phyloP scores from a whole-genome alignment of 139 green algal species.

The Picochlorum sp. region DNA sequence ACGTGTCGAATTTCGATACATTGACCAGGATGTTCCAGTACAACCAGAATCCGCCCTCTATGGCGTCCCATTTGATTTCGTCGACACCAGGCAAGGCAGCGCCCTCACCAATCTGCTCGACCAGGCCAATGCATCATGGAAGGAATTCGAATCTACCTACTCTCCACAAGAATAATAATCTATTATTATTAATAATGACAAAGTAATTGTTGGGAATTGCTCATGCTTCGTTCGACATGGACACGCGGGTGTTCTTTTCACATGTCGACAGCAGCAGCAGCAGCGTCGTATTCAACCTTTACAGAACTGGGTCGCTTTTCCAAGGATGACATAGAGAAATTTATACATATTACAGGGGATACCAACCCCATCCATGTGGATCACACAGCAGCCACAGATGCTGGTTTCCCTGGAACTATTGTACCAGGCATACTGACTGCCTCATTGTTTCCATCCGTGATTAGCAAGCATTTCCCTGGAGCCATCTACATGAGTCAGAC shows the following conservation, averaged over 20 bases:
- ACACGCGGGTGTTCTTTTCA: too few relatives aligned
- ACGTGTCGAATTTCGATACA: constrained; percentile 30
- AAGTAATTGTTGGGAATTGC: too few relatives aligned
- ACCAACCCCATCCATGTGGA: constrained; percentile 46
- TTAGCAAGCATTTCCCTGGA: constrained; percentile 53
- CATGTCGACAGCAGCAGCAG: too few relatives aligned
- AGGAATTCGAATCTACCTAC: too few relatives aligned
- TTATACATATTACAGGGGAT: constrained; percentile 50
- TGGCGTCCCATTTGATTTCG: constrained; percentile 44
- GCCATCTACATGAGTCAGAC: constrained; percentile 59
- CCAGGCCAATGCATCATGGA: background rate
- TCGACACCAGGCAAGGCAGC: constrained; percentile 28
- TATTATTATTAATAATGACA: too few relatives aligned
- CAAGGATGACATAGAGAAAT: constrained; percentile 33
- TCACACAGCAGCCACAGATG: constrained; percentile 6
- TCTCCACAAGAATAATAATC: too few relatives aligned
- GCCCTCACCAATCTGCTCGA: constrained; percentile 16
- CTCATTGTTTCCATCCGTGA: constrained; percentile 65
- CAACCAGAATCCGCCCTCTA: constrained; percentile 28
- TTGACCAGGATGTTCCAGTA: constrained; percentile 26
- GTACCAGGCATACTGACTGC: constrained; percentile 67
- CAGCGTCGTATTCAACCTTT: background rate
- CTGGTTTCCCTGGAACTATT: constrained; percentile 27
- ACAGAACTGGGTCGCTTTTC: constrained; percentile 19
- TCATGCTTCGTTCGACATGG: too few relatives aligned